Evolutionary conservation across 225 moss, liverwort and hornwort species (phyloP), one percentile per base, ranked within the genome.

Genomic region (Climacium dendroides): DNA sequence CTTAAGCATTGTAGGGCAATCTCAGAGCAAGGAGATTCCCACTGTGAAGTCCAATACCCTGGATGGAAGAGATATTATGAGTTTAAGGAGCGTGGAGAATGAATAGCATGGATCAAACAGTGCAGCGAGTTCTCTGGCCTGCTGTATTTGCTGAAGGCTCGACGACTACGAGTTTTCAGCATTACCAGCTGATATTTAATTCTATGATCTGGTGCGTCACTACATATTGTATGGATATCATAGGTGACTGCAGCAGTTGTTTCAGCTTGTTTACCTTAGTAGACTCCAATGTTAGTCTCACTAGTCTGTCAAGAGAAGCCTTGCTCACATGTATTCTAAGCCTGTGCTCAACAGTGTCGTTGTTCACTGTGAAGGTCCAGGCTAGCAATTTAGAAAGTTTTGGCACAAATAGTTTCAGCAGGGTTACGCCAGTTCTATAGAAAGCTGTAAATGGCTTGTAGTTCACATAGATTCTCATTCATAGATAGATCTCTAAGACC

Each of bases 291-390:
- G 80, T 71, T n/a, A 87, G 73, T 84, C 72, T 72, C 66, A 45
- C 63, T 69, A 85, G 85, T 88, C 54, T 81, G 34, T 87, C 78
- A 57, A 74, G 79, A 88, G 79, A 70, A 81, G 47, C 79, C 85
- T 79, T 63, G 85, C 78, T 74, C 81, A 26, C 87, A 66, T 91
- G 91, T 93, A 91, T 89, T 91, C 52, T 90, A 91, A 82, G 66
- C 82, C 81, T 85, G 85, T 87, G 84, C 78, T 78, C 82, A 84
- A 84, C 57, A 85, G 47, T 54, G 22, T 84, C 71, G 69, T 59
- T 75, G 82, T 81, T 74, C 53, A 73, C 87, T 83, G 84, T 88
- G 74, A 23, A 84, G 29, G 60, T 82, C 60, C 80, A 61, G 81
- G 83, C 39, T 86, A 87, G 75, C 88, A 70, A 74, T 78, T 86